Conservation (phyloP, 2,329 filamentous ascomycete genomes). For the Fusarium solani-melongenae region DNA sequence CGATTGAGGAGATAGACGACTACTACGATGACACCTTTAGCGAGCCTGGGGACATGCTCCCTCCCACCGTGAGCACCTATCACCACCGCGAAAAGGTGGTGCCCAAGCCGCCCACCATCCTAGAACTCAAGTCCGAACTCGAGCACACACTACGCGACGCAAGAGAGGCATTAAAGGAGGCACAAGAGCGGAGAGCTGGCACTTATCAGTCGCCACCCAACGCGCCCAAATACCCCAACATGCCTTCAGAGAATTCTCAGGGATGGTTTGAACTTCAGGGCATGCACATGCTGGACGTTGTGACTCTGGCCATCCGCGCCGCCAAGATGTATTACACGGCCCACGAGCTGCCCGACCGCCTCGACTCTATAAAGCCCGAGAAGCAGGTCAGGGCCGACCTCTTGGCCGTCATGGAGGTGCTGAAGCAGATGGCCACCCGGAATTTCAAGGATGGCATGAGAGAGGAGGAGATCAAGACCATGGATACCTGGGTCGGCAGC, state of each 20-base stretch:
- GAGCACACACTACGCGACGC: slow-evolving; percentile 78
- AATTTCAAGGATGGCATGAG: slow-evolving; percentile 87
- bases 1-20: slow-evolving; percentile 57
- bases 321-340: slow-evolving; percentile 97
- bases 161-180: slow-evolving; percentile 72
- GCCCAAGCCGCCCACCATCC: slow-evolving; percentile 84
- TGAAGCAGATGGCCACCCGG: slow-evolving; percentile 90
- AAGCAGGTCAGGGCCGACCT: slow-evolving; percentile 86
- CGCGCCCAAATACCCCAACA: slow-evolving; percentile 49
- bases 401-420: slow-evolving; percentile 85
- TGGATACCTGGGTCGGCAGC: slow-evolving; percentile 81
- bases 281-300: slow-evolving; percentile 89
- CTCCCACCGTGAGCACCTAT: slow-evolving; percentile 98
- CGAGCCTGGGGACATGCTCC: slow-evolving; percentile 82
- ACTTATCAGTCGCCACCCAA: slow-evolving; percentile 43
- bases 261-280: slow-evolving; percentile 90
- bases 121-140: slow-evolving; percentile 75
- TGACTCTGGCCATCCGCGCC: slow-evolving; percentile 93
- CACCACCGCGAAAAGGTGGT: slow-evolving; percentile 84
- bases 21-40: slow-evolving; percentile 69
- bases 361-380: slow-evolving; percentile 90
- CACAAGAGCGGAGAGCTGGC: slow-evolving; percentile 53
- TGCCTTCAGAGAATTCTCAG: slow-evolving; percentile 62
- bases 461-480: slow-evolving; percentile 79
- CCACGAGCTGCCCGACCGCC: slow-evolving; percentile 85